These are phyloP conservation scores for Potentilla sterilis DNA, from an alignment of 306 rosid species.

Conservation along the genomic window DNA sequence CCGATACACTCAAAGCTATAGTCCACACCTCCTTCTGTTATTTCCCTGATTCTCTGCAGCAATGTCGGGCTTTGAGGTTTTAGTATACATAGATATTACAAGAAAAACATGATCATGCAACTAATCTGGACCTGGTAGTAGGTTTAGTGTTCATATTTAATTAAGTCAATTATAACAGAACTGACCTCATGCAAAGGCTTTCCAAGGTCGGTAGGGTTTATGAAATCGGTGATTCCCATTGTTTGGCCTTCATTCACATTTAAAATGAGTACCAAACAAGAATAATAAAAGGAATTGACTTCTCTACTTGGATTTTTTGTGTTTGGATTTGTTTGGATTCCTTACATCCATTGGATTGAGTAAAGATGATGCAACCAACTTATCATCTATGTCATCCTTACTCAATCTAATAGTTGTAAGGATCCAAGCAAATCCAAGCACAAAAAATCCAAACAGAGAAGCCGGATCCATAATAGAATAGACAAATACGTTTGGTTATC, in stretches of 20 bases:
- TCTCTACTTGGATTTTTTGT: too few relatives aligned
- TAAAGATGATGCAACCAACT: too few relatives aligned
- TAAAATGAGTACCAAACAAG: neutral
- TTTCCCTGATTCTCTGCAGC: constrained; percentile 54
- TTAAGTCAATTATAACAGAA: neutral
- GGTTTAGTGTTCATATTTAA: neutral
- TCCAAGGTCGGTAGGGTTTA: constrained; percentile 57
- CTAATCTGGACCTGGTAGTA: neutral
- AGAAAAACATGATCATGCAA: neutral
- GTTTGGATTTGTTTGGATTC: too few relatives aligned
- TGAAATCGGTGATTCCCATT: constrained; percentile 67
- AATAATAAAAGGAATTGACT: too few relatives aligned
- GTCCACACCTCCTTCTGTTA: constrained; percentile 58
- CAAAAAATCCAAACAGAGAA: too few relatives aligned
- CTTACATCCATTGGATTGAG: too few relatives aligned
- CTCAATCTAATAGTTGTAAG: too few relatives aligned
- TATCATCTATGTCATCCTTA: too few relatives aligned
- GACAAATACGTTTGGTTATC: neutral
- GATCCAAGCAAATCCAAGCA: too few relatives aligned
- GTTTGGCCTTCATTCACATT: constrained; percentile 32
- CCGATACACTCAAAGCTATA: constrained; percentile 76
- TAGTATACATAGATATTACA: neutral
- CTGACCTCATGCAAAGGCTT: constrained; percentile 63
- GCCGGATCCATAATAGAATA: neutral
- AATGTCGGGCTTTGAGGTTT: neutral